Percentiles rank a stretch among this genome's conserved stretches.
Conservation (phyloP, 352 stramenopile species). For the Phytophthora lateralis region DNA sequence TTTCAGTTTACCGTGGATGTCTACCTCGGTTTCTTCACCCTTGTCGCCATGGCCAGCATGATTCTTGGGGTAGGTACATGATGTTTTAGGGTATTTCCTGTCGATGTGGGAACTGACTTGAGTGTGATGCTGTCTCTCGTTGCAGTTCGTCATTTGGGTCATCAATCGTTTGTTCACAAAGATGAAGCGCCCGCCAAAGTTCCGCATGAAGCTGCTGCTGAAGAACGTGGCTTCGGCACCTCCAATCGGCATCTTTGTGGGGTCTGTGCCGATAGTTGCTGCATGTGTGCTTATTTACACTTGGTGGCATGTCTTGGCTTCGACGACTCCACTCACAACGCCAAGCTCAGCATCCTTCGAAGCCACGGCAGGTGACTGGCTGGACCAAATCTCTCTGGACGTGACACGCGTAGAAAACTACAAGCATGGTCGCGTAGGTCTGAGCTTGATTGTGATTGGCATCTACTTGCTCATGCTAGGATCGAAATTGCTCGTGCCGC, state of each 20-base stretch:
- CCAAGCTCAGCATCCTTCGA: slow-evolving; percentile 85
- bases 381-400: slow-evolving; percentile 89
- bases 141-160: slow-evolving; percentile 89
- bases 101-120: neutral
- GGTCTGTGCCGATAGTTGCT: slow-evolving; percentile 58
- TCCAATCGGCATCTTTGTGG: slow-evolving; percentile 80
- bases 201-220: slow-evolving; percentile 92
- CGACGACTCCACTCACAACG: slow-evolving; percentile 44
- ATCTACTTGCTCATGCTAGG: slow-evolving; percentile 81
- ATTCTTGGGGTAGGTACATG: slow-evolving; percentile 77
- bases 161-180: slow-evolving; percentile 96
- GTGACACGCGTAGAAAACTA: slow-evolving; percentile 77
- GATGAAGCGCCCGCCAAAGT: slow-evolving; percentile 94
- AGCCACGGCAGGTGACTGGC: slow-evolving; percentile 81
- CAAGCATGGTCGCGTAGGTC: slow-evolving; percentile 86
- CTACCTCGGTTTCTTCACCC: slow-evolving; percentile 94
- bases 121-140: neutral
- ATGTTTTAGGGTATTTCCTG: neutral
- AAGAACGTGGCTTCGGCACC: slow-evolving; percentile 89
- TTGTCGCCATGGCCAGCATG: slow-evolving; percentile 90
- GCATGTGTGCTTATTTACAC: slow-evolving; percentile 72
- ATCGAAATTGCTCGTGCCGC: slow-evolving; percentile 78
- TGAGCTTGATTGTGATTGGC: slow-evolving; percentile 82
- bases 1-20: slow-evolving; percentile 96
- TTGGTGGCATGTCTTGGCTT: slow-evolving; percentile 82